Conservation (phyloP, 768 basidiomycete species). For the Leccinellum rugosiceps region DNA sequence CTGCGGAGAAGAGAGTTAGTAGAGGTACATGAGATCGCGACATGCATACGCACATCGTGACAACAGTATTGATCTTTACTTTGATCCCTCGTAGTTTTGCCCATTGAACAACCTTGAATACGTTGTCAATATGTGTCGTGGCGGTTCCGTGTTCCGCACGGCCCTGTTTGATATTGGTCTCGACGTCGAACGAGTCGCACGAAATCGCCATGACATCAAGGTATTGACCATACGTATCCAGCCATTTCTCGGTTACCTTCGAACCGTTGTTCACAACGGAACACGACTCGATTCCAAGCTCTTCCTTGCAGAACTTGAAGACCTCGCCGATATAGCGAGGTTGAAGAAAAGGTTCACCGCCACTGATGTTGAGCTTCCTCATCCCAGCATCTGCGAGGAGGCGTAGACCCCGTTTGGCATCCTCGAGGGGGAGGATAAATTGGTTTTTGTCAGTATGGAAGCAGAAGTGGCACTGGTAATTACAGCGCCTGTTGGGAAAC, state of each 20-base stretch:
- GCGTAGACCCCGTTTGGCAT: slow-evolving; percentile 34
- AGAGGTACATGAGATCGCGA: accelerated
- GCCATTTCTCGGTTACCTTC: slow-evolving; percentile 41
- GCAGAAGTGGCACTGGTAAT: slow-evolving; percentile 40
- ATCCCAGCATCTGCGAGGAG: slow-evolving; percentile 33
- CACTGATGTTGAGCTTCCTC: slow-evolving; percentile 37
- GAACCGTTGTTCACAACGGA: slow-evolving; percentile 36
- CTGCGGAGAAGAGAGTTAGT: slow-evolving; percentile 11
- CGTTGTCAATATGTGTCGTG: slow-evolving; percentile 31
- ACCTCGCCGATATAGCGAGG: slow-evolving; percentile 37
- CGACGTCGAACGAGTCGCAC: slow-evolving; percentile 38
- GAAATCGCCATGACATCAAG: slow-evolving; percentile 43
- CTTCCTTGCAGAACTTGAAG: slow-evolving; percentile 37
- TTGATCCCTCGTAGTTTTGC: slow-evolving; percentile 34
- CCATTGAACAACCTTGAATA: slow-evolving; percentile 37
- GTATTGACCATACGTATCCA: slow-evolving; percentile 37
- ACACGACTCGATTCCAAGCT: slow-evolving; percentile 35
- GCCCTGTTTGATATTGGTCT: slow-evolving; percentile 35
- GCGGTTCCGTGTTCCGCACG: slow-evolving; percentile 31
- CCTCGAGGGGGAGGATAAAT: slow-evolving; percentile 33
- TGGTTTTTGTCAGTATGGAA: slow-evolving; percentile 40
- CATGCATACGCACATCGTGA: slow-evolving; percentile 24
- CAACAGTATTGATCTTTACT: slow-evolving; percentile 37
- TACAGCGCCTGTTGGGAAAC: slow-evolving; percentile 28
- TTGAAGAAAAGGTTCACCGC: slow-evolving; percentile 38